Percentiles rank a stretch among this genome's conserved stretches.
phyloP scores from a whole-genome alignment of 2,329 filamentous ascomycete genomes.

The Neonectria sp. region DNA sequence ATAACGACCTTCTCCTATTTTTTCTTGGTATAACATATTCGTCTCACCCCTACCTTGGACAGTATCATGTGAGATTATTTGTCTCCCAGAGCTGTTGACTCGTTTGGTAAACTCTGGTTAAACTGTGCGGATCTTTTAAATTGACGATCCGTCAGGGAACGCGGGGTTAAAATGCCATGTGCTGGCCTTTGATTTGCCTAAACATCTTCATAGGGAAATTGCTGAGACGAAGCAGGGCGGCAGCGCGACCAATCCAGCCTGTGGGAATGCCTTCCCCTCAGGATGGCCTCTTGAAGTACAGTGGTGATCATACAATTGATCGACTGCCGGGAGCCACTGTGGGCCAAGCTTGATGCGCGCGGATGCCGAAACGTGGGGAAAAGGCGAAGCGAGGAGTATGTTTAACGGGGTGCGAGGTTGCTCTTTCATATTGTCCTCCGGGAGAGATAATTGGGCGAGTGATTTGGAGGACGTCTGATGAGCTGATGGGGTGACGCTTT shows the following conservation, averaged over 20 bases:
- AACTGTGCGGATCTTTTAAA: slow-evolving; percentile 6
- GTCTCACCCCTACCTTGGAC: background rate
- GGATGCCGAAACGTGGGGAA: slow-evolving; percentile 34
- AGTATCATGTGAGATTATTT: background rate
- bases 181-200: slow-evolving; percentile 7
- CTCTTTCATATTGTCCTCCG: slow-evolving; percentile 20
- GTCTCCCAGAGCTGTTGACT: background rate
- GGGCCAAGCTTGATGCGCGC: slow-evolving; percentile 18
- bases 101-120: background rate
- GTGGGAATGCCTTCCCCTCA: slow-evolving; percentile 5
- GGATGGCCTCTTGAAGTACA: background rate
- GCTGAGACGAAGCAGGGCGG: slow-evolving; percentile 2
- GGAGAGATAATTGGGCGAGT: slow-evolving; percentile 7
- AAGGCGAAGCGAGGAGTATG: slow-evolving; percentile 8
- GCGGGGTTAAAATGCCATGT: slow-evolving; percentile 5
- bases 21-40: slow-evolving; percentile 17
- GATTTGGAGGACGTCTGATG: slow-evolving; percentile 8
- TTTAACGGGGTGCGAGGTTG: slow-evolving; percentile 19
- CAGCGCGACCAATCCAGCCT: slow-evolving; percentile 11
- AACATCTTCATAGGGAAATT: slow-evolving; percentile 9
- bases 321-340: slow-evolving; percentile 24
- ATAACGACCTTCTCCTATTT: slow-evolving; percentile 41
- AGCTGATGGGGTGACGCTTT: slow-evolving; percentile 18
- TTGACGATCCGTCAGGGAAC: background rate
- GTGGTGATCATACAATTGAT: slow-evolving; percentile 7